Evolutionary conservation across 2,329 filamentous ascomycete genomes (phyloP), one percentile per base, ranked within the genome.

Genomic region (Epicoccum nigrum): DNA sequence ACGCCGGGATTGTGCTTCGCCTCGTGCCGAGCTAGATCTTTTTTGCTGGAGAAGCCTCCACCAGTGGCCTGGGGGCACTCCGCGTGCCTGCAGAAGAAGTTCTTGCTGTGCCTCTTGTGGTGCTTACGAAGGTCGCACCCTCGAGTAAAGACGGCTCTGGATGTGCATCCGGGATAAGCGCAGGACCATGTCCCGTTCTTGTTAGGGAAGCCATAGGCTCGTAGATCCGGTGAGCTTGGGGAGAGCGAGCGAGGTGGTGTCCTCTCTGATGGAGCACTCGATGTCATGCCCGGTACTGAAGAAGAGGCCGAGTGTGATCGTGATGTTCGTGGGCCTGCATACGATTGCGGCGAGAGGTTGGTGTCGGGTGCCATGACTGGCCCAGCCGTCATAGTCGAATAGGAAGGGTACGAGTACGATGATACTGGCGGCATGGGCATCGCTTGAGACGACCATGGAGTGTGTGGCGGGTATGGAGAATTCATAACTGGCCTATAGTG

Each of bases 71-170:
- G 81, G 11, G 82, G 81, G 63, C 83, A 86, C 11, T 81, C 81
- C 40, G 80, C 74, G 51, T 83, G 76, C 4, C 82, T 80, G 67
- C 83, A 86, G 67, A 84, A 85, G 45, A 85, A 79, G 13, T 82
- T 77, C 59, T 86, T 86, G 21, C 79, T 82, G 66, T 86, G 83
- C 12, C 83, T 76, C 64, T 85, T 84, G 73, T 81, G 84, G 63
- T 86, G 83, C 62, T 86, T 86, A 21, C 83, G 76, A 15, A 86
- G 72, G 65, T 86, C 83, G 63, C 83, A 86, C 25, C 82, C 82
- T 35, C 83, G 76, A 7, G 78, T 80, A 67, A 86, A 86, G 1
- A 79, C 71, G 2, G 82, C 80, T 54, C 78, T 78, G 34, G 83
- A 85, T n/a, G 81, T 79, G 67, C 83, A 86, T 12, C 79, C 81